phyloP scores from a whole-genome alignment of 768 basidiomycete species.

The Coprinopsis sp. region DNA sequence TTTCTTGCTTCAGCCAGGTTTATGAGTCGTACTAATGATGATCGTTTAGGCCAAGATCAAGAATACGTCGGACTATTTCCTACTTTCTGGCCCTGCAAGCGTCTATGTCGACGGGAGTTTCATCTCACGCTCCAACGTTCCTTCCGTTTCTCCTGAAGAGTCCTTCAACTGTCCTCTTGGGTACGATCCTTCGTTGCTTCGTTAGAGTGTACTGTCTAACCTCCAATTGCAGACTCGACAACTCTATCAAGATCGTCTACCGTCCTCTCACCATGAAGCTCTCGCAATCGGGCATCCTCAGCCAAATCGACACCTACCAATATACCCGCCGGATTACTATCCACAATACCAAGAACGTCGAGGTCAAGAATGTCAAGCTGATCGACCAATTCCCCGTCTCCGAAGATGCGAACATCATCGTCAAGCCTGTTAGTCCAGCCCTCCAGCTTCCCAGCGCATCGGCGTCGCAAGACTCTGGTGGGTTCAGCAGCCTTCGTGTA shows the following conservation, averaged over 20 bases:
- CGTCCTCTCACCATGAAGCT: constrained; percentile 30
- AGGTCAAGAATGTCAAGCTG: constrained; percentile 24
- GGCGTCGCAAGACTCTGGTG: not conserved
- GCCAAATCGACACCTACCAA: constrained; percentile 23
- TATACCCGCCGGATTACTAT: constrained; percentile 34
- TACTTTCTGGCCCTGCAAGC: constrained; percentile 31
- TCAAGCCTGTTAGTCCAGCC: constrained; percentile 27
- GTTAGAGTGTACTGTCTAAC: not conserved
- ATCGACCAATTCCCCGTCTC: constrained; percentile 35
- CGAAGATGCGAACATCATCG: constrained; percentile 26
- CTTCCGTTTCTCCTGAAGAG: constrained; percentile 33
- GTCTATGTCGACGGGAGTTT: constrained; percentile 41
- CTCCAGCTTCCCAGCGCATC: constrained; percentile 14
- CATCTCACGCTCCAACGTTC: constrained; percentile 31
- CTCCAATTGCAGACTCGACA: constrained; percentile 29
- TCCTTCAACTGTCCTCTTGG: constrained; percentile 37
- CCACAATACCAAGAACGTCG: constrained; percentile 29
- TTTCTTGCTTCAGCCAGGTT: too few relatives aligned
- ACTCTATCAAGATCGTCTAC: constrained; percentile 34
- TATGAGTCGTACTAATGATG: not conserved
- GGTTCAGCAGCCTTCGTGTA: not conserved
- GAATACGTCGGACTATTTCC: constrained; percentile 35
- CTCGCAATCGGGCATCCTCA: constrained; percentile 30
- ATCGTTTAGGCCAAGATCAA: constrained; percentile 30
- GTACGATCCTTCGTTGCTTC: constrained; percentile 17